A percentile compares a stretch with the other conserved stretches of the same genome.
Evolutionary conservation across 768 basidiomycete species (phyloP).

Genomic region (Xerocomus potaroensis): DNA sequence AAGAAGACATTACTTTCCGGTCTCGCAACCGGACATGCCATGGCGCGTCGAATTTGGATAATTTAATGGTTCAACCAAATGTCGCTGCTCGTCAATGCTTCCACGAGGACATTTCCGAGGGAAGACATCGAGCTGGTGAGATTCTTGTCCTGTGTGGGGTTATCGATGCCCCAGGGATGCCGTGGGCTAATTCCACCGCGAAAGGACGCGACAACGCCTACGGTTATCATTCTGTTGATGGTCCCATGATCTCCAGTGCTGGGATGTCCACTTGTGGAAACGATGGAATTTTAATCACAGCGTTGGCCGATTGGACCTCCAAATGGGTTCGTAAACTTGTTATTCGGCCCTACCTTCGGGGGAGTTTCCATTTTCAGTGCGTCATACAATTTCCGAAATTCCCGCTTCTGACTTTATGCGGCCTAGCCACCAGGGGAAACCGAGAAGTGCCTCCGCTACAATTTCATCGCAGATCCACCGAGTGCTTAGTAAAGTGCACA

Average conservation of each 20-base stretch:
- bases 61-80: neutral
- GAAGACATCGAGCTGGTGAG: constrained; percentile 15
- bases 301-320: constrained; percentile 24
- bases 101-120: constrained; percentile 11
- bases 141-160: constrained; percentile 21
- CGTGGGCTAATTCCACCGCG: neutral
- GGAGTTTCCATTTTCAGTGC: constrained; percentile 19
- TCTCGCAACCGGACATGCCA: constrained; percentile 3
- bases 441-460: constrained; percentile 3
- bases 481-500: constrained; percentile 19
- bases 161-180: constrained; percentile 4
- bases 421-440: constrained; percentile 17
- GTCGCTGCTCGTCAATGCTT: neutral
- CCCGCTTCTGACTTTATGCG: constrained; percentile 1
- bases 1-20: neutral
- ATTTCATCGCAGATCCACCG: constrained; percentile 19
- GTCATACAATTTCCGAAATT: constrained; percentile 2
- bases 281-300: constrained; percentile 4
- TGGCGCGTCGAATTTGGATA: constrained; percentile 2
- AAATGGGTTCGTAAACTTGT: constrained; percentile 25
- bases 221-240: neutral
- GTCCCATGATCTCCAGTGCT: neutral
- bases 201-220: neutral
- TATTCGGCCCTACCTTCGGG: constrained; percentile 17
- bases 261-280: neutral